Evolutionary conservation across 2,329 filamentous ascomycete species (phyloP).

Genomic region (Sporothrix dimorphospora): DNA sequence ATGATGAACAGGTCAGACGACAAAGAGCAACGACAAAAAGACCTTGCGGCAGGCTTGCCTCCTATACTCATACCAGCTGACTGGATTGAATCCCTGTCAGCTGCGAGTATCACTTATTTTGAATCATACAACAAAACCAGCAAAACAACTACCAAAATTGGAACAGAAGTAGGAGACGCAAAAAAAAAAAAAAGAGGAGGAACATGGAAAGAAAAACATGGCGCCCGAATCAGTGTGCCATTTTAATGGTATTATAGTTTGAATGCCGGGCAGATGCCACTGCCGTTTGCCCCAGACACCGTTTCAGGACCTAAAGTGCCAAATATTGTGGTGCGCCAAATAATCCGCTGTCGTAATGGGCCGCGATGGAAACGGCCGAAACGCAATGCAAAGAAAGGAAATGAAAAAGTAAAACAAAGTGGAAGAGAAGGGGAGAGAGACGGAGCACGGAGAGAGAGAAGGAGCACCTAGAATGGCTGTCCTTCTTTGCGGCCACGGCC

Average conservation of each 20-base stretch:
- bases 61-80: neutral
- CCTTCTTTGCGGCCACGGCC: constrained; percentile 5
- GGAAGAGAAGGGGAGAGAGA: neutral
- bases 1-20: neutral
- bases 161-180: neutral
- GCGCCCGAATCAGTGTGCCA: neutral
- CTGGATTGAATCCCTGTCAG: neutral
- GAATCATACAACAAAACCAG: constrained; percentile 2
- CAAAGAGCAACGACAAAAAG: neutral
- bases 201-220: neutral
- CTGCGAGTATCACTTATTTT: neutral
- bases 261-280: constrained; percentile 24
- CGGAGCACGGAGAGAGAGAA: neutral
- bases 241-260: constrained; percentile 6
- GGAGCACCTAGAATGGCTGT: constrained; percentile 1
- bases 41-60: neutral
- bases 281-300: constrained; percentile 1
- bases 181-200: neutral
- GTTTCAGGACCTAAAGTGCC: neutral
- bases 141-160: neutral
- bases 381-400: neutral
- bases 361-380: neutral
- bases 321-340: neutral
- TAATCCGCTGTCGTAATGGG: neutral
- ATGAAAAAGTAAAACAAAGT: neutral